Base-by-base conservation (phyloP, 768 basidiomycete genomes). In the Lactarius hatsudake region DNA sequence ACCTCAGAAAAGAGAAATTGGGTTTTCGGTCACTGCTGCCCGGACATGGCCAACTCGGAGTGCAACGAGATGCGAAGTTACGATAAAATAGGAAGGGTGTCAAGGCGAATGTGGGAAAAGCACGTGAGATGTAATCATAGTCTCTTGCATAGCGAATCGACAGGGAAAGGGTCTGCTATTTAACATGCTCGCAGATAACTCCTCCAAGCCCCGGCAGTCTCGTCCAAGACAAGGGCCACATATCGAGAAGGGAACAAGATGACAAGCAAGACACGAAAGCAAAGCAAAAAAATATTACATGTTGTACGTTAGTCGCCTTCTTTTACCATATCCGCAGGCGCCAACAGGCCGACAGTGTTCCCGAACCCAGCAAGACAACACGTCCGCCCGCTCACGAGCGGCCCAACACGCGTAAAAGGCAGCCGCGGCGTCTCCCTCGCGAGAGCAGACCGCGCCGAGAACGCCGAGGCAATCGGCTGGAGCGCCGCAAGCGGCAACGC, bases 401-500 rank as follows among this genome's bases (percentile, higher is more conserved):
- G 69, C 36, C 69, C 42, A 26, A 71, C 26, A 28, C 69, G 69
- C 38, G 71, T 71, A 55, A 71, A 71, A 20, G 71, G 71, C 30
- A 70, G 34, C 30, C 71, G 65, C 53, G 60, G 69, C 13, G 54
- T 63, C 59, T 67, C 69, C n/a, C 51, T 62, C 36, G 48, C 32
- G 43, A 38, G 30, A 15, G 30, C 36, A 7, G 68, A 28, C 51
- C 66, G 51, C 3, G 58, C 38, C 7, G 53, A 15, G 13, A 56
- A 59, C 32, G 48, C 54, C 6, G 69, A 57, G 4, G 62, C 20
- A 7, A 34, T 23, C 51, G 68, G 73, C 15, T 78, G 73, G 32
- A 91, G 74, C 51, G 83, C 76, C 3, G 83, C 80, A 38, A 91
- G 75, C 9, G 84, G 59, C 2, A 85, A 86, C 54, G 80, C 82